A percentile compares a stretch with the other conserved stretches of the same genome.
phyloP scores from a whole-genome alignment of 768 basidiomycete species.

The Macrolepiota fuliginosa region DNA sequence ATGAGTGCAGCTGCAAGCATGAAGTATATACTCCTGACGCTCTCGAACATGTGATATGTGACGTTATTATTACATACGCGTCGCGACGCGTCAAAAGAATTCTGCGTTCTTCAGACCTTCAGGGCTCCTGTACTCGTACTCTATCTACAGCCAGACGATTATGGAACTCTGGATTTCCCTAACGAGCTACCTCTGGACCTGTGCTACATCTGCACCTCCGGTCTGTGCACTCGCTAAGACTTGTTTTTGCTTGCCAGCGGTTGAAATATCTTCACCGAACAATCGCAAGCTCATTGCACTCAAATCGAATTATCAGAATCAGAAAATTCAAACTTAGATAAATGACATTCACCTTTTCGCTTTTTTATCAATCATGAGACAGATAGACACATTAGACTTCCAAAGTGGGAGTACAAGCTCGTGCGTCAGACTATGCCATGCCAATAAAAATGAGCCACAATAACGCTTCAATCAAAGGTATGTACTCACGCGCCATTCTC shows the following conservation, averaged over 20 bases:
- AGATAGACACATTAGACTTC: constrained; percentile 86
- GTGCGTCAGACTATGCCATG: constrained; percentile 55
- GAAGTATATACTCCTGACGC: neutral
- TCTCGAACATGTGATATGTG: neutral
- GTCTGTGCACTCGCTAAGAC: neutral
- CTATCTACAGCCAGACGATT: too few relatives aligned
- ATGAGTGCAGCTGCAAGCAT: neutral
- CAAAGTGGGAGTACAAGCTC: constrained; percentile 91
- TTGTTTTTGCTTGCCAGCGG: constrained; percentile 10
- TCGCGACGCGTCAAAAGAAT: too few relatives aligned
- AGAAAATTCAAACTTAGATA: neutral
- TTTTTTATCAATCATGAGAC: constrained; percentile 95
- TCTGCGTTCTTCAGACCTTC: too few relatives aligned
- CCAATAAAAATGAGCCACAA: neutral
- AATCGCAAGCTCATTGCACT: constrained; percentile 87
- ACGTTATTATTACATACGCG: neutral
- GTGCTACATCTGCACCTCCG: neutral
- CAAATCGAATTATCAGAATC: constrained; percentile 6
- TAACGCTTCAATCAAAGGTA: neutral
- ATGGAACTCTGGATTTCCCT: too few relatives aligned
- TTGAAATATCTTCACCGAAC: constrained; percentile 77
- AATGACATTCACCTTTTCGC: constrained; percentile 73
- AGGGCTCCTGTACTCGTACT: too few relatives aligned
- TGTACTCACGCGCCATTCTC: constrained; percentile 53
- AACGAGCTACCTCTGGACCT: neutral